Evolutionary conservation across 768 basidiomycete species (phyloP), one percentile per base, ranked within the genome.

Genomic region (Lactifluus echinatus): DNA sequence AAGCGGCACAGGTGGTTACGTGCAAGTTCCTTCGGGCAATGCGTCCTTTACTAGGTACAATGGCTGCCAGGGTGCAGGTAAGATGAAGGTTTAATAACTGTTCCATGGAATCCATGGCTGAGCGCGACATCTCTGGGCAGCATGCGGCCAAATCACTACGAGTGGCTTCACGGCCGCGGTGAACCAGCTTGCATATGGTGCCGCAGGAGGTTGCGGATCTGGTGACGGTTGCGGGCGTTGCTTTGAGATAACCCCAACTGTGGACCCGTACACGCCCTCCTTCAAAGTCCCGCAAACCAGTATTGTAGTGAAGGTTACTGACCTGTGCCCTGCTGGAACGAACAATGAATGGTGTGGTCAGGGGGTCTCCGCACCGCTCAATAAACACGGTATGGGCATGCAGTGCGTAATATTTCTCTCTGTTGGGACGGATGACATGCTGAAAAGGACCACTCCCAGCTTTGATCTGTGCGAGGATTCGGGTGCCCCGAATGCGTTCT

Each of bases 211-310:
- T 0, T 28, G 69, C 0, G 81, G 80, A 10, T 68, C 79, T 2
- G 81, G 82, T 15, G 81, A 81, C 66, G 82, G 78, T 10, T 84
- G 81, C 59, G 82, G 81, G 14, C 78, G 81, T 36, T 83, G 82
- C 72, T 83, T 84, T 65, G 67, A 73, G 19, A 47, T 83, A 54
- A 79, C 80, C 1, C 79, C 74, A 37, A 72, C 66, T 15, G 58
- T 65, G 10, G 80, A 82, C 65, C 81, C 82, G 19, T 82, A 69
- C 70, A 76, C 78, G 23, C 78, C 79, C 1, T 55, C 69, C 0
- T 81, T 63, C 67, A 66, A 71, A 15, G 80, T 79, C 10, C 78
- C 80, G 15, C 81, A 80, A 71, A 62, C 79, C 31, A 70, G 73
- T 29, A 76, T 83, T 54, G 71, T 84, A 37, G 81, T 83, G 14